A percentile compares a stretch with the other conserved stretches of the same genome.
Conservation (phyloP, 495 filamentous ascomycete genomes). For the Haplographium delicatum region DNA sequence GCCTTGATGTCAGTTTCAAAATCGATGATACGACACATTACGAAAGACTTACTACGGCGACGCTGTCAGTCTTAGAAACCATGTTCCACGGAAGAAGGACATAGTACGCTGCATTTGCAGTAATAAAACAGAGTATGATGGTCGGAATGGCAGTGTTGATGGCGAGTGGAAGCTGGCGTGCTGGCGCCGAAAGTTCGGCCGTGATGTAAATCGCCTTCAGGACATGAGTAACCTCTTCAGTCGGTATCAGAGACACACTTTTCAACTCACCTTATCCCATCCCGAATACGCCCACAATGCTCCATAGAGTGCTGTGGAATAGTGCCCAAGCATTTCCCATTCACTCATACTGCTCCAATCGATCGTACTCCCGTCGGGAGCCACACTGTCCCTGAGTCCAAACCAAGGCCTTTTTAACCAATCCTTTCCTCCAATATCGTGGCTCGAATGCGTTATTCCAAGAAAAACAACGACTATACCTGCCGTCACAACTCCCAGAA, state of each 20-base stretch:
- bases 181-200: constrained; percentile 44
- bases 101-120: constrained; percentile 50
- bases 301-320: constrained; percentile 47
- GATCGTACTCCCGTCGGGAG: constrained; percentile 40
- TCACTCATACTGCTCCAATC: constrained; percentile 39
- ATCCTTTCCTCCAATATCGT: constrained; percentile 38
- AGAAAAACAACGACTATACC: constrained; percentile 40
- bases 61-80: constrained; percentile 45
- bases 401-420: constrained; percentile 52
- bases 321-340: constrained; percentile 50
- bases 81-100: constrained; percentile 49
- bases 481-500: constrained; percentile 41
- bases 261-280: constrained; percentile 50
- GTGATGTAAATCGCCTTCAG: constrained; percentile 49
- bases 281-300: constrained; percentile 55
- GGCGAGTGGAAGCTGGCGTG: constrained; percentile 47
- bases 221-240: neutral
- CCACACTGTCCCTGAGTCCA: constrained; percentile 34
- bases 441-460: constrained; percentile 28
- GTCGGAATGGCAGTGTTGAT: constrained; percentile 51
- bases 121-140: constrained; percentile 49
- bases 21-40: neutral
- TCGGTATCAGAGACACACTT: neutral
- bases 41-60: constrained; percentile 45
- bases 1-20: neutral